Evolutionary conservation across 108 stramenopile genomes (phyloP).

Genomic region (Skeletonema marinoi): DNA sequence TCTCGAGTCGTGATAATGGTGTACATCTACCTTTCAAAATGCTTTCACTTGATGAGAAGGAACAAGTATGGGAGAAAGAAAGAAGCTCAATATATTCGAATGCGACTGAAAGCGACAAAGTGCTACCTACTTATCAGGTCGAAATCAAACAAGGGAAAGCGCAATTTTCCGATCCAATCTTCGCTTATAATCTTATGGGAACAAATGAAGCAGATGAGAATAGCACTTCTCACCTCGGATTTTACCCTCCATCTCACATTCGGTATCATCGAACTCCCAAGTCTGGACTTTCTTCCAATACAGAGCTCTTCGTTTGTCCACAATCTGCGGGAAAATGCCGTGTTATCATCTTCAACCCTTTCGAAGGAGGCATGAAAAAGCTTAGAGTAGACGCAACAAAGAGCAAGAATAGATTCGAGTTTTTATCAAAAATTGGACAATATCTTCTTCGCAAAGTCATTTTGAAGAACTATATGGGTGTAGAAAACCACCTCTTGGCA

Average conservation of each 20-base stretch:
- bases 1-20: constrained; percentile 4
- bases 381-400: background rate
- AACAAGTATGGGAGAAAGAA: background rate
- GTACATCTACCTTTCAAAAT: constrained; percentile 15
- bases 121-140: constrained; percentile 12
- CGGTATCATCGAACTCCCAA: constrained; percentile 18
- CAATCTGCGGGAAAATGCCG: constrained; percentile 22
- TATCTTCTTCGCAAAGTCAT: constrained; percentile 1
- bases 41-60: constrained; percentile 15
- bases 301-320: constrained; percentile 24
- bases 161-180: constrained; percentile 9
- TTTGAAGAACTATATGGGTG: constrained; percentile 3
- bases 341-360: constrained; percentile 20
- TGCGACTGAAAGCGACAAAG: constrained; percentile 2
- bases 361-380: constrained; percentile 21
- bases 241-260: constrained; percentile 23
- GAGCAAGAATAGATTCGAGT: background rate
- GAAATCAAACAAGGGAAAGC: constrained; percentile 4
- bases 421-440: background rate
- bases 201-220: constrained; percentile 3
- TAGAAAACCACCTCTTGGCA: constrained; percentile 1
- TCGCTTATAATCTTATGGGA: constrained; percentile 9
- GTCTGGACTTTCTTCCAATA: constrained; percentile 5
- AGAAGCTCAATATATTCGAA: background rate
- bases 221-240: constrained; percentile 12